These are phyloP conservation scores for Camelina laxa DNA, from an alignment of 345 rosid species.

Conservation along the genomic window DNA sequence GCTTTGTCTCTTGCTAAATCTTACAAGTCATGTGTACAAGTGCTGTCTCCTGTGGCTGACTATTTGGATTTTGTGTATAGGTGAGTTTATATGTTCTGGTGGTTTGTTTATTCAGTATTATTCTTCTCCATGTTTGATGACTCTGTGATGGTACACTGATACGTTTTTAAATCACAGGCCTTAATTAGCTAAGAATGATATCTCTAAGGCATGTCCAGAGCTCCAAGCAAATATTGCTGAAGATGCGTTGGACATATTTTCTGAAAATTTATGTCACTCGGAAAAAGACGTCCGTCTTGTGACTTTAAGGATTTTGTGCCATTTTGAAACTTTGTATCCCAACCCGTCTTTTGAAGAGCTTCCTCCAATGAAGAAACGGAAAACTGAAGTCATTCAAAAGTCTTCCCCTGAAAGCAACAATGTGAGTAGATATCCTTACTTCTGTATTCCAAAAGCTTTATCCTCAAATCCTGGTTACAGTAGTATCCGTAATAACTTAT, in stretches of 20 bases:
- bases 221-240: slow-evolving; percentile 49
- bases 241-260: slow-evolving; percentile 52
- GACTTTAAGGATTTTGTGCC: slow-evolving; percentile 72
- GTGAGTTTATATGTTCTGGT: slow-evolving; percentile 50
- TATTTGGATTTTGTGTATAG: slow-evolving; percentile 63
- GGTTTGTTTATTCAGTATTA: neutral
- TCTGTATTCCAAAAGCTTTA: neutral
- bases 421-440: slow-evolving; percentile 52
- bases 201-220: slow-evolving; percentile 45
- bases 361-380: slow-evolving; percentile 53
- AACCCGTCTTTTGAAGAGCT: slow-evolving; percentile 44
- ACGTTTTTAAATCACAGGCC: slow-evolving; percentile 47
- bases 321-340: slow-evolving; percentile 49
- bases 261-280: slow-evolving; percentile 68
- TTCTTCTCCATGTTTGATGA: slow-evolving; percentile 19
- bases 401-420: slow-evolving; percentile 39
- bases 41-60: slow-evolving; percentile 73
- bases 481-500: neutral
- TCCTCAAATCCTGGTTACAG: neutral
- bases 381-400: slow-evolving; percentile 48
- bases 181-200: slow-evolving; percentile 38
- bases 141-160: slow-evolving; percentile 26
- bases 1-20: slow-evolving; percentile 59
- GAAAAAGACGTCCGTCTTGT: slow-evolving; percentile 70
- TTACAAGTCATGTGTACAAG: slow-evolving; percentile 67